Conservation (phyloP, 805 yeast genomes). For the Cyberlindnera bimundalis region DNA sequence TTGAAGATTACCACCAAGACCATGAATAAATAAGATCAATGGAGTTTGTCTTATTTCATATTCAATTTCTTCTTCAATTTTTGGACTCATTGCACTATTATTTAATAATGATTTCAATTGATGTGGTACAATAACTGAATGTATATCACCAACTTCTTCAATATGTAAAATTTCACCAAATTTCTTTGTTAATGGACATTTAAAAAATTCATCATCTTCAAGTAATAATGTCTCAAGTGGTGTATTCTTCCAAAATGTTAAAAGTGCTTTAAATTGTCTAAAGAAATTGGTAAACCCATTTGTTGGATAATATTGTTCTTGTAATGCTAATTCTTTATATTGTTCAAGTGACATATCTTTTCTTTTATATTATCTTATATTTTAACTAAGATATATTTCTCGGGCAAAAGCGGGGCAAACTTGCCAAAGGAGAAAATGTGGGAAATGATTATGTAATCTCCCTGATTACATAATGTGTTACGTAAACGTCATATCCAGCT, state of each 20-base stretch:
- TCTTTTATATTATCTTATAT: too few relatives aligned
- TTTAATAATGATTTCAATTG: slow-evolving; percentile 11
- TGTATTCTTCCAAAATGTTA: slow-evolving; percentile 8
- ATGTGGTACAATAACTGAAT: slow-evolving; percentile 16
- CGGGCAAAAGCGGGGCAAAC: too few relatives aligned
- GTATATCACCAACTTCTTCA: slow-evolving; percentile 16
- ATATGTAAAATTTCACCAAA: slow-evolving; percentile 11
- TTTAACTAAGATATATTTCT: too few relatives aligned
- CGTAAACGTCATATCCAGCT: too few relatives aligned
- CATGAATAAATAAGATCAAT: slow-evolving; percentile 69
- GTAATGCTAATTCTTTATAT: slow-evolving; percentile 18
- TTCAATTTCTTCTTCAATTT: slow-evolving; percentile 10
- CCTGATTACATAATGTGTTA: too few relatives aligned
- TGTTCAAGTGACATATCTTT: slow-evolving; percentile 17
- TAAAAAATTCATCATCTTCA: slow-evolving; percentile 19
- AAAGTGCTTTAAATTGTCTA: background rate
- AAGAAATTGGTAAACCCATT: background rate
- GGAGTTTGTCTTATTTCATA: slow-evolving; percentile 45
- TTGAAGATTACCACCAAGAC: slow-evolving; percentile 84
- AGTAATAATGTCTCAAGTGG: slow-evolving; percentile 18
- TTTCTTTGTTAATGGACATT: slow-evolving; percentile 11
- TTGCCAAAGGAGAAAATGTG: too few relatives aligned
- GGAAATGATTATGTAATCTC: too few relatives aligned
- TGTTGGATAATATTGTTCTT: slow-evolving; percentile 17
- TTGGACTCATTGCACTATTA: slow-evolving; percentile 3